Base-by-base conservation (phyloP, 192 early-diverging fungal genomes). In the Linnemannia zychae region DNA sequence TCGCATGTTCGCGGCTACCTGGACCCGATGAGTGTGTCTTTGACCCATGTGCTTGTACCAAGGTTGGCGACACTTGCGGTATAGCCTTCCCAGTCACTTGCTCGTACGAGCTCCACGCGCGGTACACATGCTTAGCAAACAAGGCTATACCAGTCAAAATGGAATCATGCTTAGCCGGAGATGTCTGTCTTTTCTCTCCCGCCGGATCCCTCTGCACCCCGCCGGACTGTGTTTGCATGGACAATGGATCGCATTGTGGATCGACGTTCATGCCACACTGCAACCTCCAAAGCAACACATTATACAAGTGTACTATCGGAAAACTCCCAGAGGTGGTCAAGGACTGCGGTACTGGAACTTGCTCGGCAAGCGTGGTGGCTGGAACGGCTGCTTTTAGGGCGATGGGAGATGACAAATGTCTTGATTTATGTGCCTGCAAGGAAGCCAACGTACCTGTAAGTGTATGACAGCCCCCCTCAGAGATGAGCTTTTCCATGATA, bases 61-160 rank as follows among this genome's bases (percentile, higher is more conserved):
- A 60, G 36, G 57, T 22, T 37, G 73, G 57, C 34, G 60, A 63
- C n/a, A 46, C 60, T n/a, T 65, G 73, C 24, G 57, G 73, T 44
- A n/a, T 4, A 12, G n/a, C 38, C 17, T 66, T 44, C 31, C 57
- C 53, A 33, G 24, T 18, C 0, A 36, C 28, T 50, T 73, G 50
- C 36, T 52, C 18, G 0, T 72, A 47, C 33, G 7, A 7, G 67
- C 33, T 33, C n/a, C 15, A 63, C 2, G 20, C 60, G 60, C 9
- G 15, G n/a, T 63, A 63, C 20, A 63, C 60, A 20, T 63, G 60
- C 13, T 13, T 22, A 11, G 63, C 28, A 66, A 22, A 31, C 28
- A 63, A 63, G 60, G 60, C 60, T 0, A 2, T 49, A 38, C 57
- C 40, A 34, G n/a, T 38, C 17, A 47, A 50, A 48, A n/a, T 4